phyloP scores from a whole-genome alignment of 1,284 basidiomycete species.

The Puccinia hordei region DNA sequence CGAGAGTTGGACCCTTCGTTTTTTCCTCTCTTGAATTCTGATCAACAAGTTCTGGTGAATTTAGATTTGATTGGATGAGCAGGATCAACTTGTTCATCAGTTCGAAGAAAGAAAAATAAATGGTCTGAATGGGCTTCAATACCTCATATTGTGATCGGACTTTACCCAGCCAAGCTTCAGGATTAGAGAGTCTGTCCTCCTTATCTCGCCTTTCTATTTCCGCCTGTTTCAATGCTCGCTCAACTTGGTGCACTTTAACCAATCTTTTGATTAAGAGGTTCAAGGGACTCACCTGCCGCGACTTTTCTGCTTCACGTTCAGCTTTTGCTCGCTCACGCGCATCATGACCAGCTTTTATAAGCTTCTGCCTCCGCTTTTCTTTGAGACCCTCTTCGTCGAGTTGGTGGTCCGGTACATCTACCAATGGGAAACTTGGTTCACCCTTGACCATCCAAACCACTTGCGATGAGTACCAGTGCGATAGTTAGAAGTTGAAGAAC shows the following conservation, averaged over 20 bases:
- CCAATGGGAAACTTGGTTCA: constrained; percentile 78
- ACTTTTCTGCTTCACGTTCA: constrained; percentile 83
- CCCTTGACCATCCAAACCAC: constrained; percentile 67
- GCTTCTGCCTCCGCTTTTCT: constrained; percentile 89
- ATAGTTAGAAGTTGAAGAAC: neutral
- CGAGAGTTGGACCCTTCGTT: constrained; percentile 77
- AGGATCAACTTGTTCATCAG: neutral
- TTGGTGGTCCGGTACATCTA: constrained; percentile 88
- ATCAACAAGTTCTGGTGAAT: constrained; percentile 70
- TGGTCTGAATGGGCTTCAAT: neutral
- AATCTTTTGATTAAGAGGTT: neutral
- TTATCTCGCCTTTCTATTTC: constrained; percentile 39
- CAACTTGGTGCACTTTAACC: neutral
- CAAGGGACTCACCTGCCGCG: constrained; percentile 59
- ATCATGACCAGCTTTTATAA: constrained; percentile 93
- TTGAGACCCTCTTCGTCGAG: constrained; percentile 89
- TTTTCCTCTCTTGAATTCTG: constrained; percentile 80
- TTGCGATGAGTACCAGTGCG: neutral
- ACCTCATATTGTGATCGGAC: constrained; percentile 47
- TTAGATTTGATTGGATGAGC: neutral
- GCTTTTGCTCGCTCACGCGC: constrained; percentile 79
- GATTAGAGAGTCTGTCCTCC: constrained; percentile 32
- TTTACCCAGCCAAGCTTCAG: constrained; percentile 43
- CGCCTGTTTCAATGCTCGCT: constrained; percentile 7
- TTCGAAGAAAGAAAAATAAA: neutral